A percentile compares a stretch with the other conserved stretches of the same genome.
phyloP scores from a whole-genome alignment of 2,329 filamentous ascomycete genomes.

The Pyricularia sp. region DNA sequence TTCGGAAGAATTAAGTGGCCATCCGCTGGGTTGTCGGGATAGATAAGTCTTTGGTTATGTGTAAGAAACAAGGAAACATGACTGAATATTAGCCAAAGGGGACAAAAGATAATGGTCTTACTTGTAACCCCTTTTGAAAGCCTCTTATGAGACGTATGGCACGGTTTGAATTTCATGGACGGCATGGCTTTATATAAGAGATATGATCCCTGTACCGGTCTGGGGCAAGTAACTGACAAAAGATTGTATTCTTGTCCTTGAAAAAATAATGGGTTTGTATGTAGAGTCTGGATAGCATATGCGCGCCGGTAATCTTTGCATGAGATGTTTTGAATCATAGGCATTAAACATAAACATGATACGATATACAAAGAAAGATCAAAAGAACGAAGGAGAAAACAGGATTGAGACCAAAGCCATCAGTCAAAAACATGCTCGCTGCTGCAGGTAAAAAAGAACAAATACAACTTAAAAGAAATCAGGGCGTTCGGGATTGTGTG shows the following conservation, averaged over 20 bases:
- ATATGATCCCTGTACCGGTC: background rate
- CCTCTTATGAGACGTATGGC: too few relatives aligned
- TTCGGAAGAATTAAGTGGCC: background rate
- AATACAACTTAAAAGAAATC: background rate
- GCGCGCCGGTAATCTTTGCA: background rate
- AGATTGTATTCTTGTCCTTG: background rate
- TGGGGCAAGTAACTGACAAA: background rate
- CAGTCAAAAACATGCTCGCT: background rate
- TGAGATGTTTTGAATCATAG: background rate
- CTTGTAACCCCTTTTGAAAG: too few relatives aligned
- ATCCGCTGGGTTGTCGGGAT: background rate
- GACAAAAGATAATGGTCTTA: background rate
- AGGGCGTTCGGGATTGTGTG: background rate
- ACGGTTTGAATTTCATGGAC: too few relatives aligned
- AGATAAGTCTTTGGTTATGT: background rate
- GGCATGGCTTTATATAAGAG: too few relatives aligned
- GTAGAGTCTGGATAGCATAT: background rate
- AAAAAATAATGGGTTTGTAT: background rate
- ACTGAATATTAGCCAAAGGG: background rate
- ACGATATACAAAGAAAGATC: background rate
- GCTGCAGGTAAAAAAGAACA: background rate
- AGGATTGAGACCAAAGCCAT: background rate
- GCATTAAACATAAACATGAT: background rate
- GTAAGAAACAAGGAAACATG: background rate
- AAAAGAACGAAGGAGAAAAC: background rate